These are phyloP conservation scores for Thinopyrum elongatum DNA, from an alignment of 176 grass and related monocot species.

Conservation along the genomic window DNA sequence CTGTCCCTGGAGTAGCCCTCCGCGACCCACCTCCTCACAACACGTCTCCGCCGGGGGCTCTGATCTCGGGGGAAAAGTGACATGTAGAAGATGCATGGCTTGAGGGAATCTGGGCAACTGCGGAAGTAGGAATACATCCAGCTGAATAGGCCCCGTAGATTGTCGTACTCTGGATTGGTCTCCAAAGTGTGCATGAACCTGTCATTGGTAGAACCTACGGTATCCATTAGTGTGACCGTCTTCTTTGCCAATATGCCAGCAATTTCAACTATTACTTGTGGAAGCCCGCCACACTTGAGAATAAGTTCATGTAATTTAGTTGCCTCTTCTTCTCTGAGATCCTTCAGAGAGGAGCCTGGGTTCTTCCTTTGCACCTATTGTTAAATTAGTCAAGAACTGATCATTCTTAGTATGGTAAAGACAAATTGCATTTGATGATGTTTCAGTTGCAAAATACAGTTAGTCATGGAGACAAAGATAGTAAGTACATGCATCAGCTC, in stretches of 20 bases:
- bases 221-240: background rate
- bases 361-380: background rate
- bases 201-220: background rate
- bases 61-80: slow-evolving; percentile 20
- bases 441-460: background rate
- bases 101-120: slow-evolving; percentile 15
- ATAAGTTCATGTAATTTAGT: background rate
- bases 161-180: background rate
- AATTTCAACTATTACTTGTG: slow-evolving; percentile 40
- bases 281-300: slow-evolving; percentile 34
- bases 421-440: background rate
- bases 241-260: slow-evolving; percentile 6
- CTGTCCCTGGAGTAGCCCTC: slow-evolving; percentile 9
- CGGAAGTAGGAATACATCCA: slow-evolving; percentile 31
- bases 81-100: slow-evolving; percentile 51
- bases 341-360: accelerated
- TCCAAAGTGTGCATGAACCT: slow-evolving; percentile 14
- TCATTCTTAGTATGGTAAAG: background rate
- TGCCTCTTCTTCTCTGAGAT: background rate
- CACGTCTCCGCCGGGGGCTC: background rate
- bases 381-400: accelerated
- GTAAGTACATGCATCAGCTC: background rate
- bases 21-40: slow-evolving; percentile 38
- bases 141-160: background rate
- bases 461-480: background rate